Evolutionary conservation across 2,329 filamentous ascomycete species (phyloP), one percentile per base, ranked within the genome.

Genomic region (Ascocoryne sarcoides): DNA sequence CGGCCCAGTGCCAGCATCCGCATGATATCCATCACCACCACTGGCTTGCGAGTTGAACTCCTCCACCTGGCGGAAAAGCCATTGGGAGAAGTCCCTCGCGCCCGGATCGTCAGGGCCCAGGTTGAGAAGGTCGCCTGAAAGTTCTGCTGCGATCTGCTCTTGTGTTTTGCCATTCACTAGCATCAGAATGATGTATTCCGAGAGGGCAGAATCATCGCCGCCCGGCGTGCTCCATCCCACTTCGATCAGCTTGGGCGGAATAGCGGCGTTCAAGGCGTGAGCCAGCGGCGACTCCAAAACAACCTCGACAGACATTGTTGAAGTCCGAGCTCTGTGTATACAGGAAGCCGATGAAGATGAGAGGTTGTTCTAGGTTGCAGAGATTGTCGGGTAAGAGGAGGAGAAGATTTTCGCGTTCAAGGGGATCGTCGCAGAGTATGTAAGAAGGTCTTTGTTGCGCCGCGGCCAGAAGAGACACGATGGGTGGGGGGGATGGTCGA

Each of bases 111-210:
- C 88, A 34, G 87, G 79, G 2, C 79, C 78, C 4, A 95, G 74
- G 42, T 79, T 79, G 2, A 98, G 75, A 31, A 98, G 74, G 55
- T 98, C 92, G 49, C 81, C 83, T 1, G 89, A 84, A 10, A 98
- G 77, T 61, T 98, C 92, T 32, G 76, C 70, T 8, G 88, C 84
- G 50, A 98, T 90, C 60, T 95, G 83, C 37, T 89, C 79, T 60
- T 94, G 82, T 3, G 84, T 88, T 64, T 95, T 95, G 55, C 89
- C 87, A 65, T 95, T 96, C 47, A 86, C 86, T 21, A 98, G 76
- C 90, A 96, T 95, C 48, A 96, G 77, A 44, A 96, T 83, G 52
- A 98, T 92, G 66, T 96, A 98, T 66, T 98, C 92, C 44, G 88
- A 82, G 44, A 98, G 76, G 28, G 87, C 85, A 17, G 82, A 81